Evolutionary conservation across 495 filamentous ascomycete genomes (phyloP), one percentile per base, ranked within the genome.

Genomic region (Oleoguttula mirabilis): DNA sequence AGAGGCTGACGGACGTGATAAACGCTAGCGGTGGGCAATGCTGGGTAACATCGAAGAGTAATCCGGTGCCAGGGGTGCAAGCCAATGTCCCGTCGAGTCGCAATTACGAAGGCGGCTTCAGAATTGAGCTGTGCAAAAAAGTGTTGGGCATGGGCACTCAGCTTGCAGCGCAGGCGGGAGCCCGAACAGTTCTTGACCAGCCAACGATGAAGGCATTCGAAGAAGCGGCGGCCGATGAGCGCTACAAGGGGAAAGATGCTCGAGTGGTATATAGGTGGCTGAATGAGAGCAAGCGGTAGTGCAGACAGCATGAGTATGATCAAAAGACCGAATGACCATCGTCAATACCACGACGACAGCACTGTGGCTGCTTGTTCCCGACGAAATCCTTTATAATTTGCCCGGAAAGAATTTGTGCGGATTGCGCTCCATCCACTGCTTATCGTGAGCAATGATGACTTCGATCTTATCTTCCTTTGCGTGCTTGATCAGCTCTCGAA

Each of bases 121-220:
- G 55, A 36, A 54, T 58, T 20, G 35, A 36, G 11, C 42, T 45
- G 12, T 23, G 19, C 20, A 40, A 40, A 17, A 45, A 45, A 56
- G 84, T 54, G 22, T 35, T 56, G 32, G 44, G 47, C 39, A 54
- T 57, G 54, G 54, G 51, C 6, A 57, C 34, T 30, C 39, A 55
- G 5, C 33, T 54, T 17, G 51, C 51, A 10, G 45, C 48, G 24
- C 51, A 48, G 47, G 51, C 50, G 17, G 50, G 50, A 11, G 54
- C 51, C n/a, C 23, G 50, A 32, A 53, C 50, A 11, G 38, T 56
- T 1, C 32, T 57, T 37, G 54, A 54, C 38, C 45, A 54, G 44
- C 47, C 51, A 28, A 51, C 54, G 16, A 16, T 55, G 39, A 42
- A 44, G 39, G 54, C 51, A 14, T 57, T 54, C 35, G 54, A 31